Conservation (phyloP, 306 rosid species). For the Malus domestica region DNA sequence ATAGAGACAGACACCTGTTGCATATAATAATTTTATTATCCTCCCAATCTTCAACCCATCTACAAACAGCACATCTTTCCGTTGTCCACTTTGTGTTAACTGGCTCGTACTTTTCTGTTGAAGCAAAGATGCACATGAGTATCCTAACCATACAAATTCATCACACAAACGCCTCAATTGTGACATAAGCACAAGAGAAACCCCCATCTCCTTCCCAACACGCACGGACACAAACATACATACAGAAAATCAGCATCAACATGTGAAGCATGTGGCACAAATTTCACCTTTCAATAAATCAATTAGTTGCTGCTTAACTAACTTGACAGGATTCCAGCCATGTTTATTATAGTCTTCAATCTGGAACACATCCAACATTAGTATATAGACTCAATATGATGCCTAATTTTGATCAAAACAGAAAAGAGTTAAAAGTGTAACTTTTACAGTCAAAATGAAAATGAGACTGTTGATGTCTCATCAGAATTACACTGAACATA, state of each 20-base stretch:
- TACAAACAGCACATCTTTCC: constrained; percentile 92
- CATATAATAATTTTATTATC: constrained; percentile 93
- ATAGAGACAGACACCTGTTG: constrained; percentile 60
- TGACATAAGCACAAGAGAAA: constrained; percentile 1
- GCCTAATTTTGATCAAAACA: neutral
- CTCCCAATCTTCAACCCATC: constrained; percentile 99
- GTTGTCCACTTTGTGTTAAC: constrained; percentile 51
- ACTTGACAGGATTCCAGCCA: constrained; percentile 37
- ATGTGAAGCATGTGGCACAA: neutral
- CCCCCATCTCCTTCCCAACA: neutral
- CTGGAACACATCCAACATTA: constrained; percentile 40
- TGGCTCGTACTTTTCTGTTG: constrained; percentile 82
- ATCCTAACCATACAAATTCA: constrained; percentile 5
- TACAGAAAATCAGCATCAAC: constrained; percentile 8
- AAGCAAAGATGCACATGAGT: constrained; percentile 21
- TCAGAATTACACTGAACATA: neutral
- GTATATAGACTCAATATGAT: neutral
- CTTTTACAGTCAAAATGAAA: neutral
- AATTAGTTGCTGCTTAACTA: constrained; percentile 65
- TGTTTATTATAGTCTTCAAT: constrained; percentile 49
- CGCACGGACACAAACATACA: neutral
- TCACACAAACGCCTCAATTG: constrained; percentile 11
- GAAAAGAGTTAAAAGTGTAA: neutral
- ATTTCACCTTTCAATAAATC: constrained; percentile 66
- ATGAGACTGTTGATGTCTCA: neutral